These are phyloP conservation scores for Neodidymelliopsis sp. DNA, from an alignment of 2,329 filamentous ascomycete genomes.

Conservation along the genomic window DNA sequence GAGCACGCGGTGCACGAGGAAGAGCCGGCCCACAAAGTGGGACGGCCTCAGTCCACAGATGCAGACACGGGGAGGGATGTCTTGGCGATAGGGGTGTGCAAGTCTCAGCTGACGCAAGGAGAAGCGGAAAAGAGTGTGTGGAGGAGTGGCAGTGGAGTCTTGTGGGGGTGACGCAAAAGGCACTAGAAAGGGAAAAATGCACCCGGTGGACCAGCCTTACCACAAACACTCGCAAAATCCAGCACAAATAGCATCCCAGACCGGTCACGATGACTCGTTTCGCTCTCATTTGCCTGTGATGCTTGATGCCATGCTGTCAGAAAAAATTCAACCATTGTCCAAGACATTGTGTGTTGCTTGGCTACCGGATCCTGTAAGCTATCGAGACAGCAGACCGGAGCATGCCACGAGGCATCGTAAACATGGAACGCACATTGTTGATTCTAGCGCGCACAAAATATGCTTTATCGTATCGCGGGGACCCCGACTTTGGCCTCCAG, in stretches of 20 bases:
- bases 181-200: slow-evolving; percentile 3
- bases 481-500: slow-evolving; percentile 4
- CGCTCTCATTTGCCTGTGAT: background rate
- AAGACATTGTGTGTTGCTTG: slow-evolving; percentile 4
- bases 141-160: background rate
- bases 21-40: slow-evolving; percentile 13
- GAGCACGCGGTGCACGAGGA: slow-evolving; percentile 9
- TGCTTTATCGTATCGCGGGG: slow-evolving; percentile 1
- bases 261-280: slow-evolving; percentile 18
- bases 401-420: background rate
- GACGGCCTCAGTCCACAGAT: slow-evolving; percentile 6
- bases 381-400: slow-evolving; percentile 10
- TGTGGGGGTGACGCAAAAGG: slow-evolving; percentile 2
- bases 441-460: slow-evolving; percentile 3
- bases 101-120: slow-evolving; percentile 16
- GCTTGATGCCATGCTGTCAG: slow-evolving; percentile 7
- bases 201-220: slow-evolving; percentile 9
- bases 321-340: slow-evolving; percentile 5
- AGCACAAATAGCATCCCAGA: slow-evolving; percentile 7
- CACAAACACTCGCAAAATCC: background rate
- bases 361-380: slow-evolving; percentile 1
- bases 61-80: slow-evolving; percentile 6
- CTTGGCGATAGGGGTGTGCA: slow-evolving; percentile 14
- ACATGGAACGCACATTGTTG: slow-evolving; percentile 1
- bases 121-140: slow-evolving; percentile 6